Percentiles rank a stretch among this genome's conserved stretches.
Conservation (phyloP, 495 filamentous ascomycete species). For the Glarea lozoyensis region DNA sequence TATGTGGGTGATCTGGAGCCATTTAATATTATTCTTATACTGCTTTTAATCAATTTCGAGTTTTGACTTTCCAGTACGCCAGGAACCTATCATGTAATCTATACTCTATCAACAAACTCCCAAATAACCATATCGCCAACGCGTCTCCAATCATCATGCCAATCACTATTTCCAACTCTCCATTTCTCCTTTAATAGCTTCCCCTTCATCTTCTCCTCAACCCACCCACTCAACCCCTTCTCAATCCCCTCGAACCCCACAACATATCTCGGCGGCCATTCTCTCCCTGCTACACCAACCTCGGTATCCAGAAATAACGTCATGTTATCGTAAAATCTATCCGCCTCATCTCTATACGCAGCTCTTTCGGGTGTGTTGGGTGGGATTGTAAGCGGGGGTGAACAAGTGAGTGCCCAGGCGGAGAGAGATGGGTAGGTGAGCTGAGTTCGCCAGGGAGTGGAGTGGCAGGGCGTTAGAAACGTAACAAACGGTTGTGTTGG, state of each 20-base stretch:
- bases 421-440: conserved; percentile 63
- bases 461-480: conserved; percentile 97
- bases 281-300: conserved; percentile 19
- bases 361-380: conserved; percentile 40
- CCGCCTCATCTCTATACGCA: conserved; percentile 78
- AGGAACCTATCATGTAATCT: too few relatives aligned
- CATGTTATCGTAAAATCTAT: conserved; percentile 72
- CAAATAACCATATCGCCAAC: conserved; percentile 81
- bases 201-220: conserved; percentile 39
- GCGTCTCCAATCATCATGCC: conserved; percentile 83
- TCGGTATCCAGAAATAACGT: conserved; percentile 44
- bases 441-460: conserved; percentile 91
- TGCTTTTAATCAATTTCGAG: too few relatives aligned
- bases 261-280: conserved; percentile 46
- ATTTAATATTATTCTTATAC: too few relatives aligned
- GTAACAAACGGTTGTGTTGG: conserved; percentile 53
- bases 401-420: conserved; percentile 85
- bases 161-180: conserved; percentile 70
- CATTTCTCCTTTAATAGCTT: conserved; percentile 48
- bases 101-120: conserved; percentile 29
- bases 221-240: conserved; percentile 32
- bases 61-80: too few relatives aligned
- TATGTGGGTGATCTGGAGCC: too few relatives aligned
- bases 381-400: conserved; percentile 66
- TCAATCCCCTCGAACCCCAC: conserved; percentile 47